phyloP scores from a whole-genome alignment of 345 rosid species.

The Zanthoxylum bungeanum region DNA sequence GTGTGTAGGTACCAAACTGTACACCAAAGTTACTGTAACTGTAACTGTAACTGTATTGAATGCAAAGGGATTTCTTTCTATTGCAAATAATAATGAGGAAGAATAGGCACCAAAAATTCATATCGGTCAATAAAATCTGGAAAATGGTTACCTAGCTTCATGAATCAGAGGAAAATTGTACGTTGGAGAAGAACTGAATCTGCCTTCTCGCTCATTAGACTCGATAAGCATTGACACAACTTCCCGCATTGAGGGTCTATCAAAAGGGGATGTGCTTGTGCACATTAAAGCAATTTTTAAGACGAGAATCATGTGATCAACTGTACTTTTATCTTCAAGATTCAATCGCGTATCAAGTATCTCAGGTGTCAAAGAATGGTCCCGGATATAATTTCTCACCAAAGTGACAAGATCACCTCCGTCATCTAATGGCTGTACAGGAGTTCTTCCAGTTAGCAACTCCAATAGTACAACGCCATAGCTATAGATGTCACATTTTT shows the following conservation, averaged over 20 bases:
- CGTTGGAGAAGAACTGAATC: conserved; percentile 32
- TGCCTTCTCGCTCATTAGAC: conserved; percentile 53
- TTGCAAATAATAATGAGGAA: conserved; percentile 13
- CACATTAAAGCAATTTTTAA: conserved; percentile 77
- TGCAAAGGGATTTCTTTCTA: conserved; percentile 4
- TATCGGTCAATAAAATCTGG: conserved; percentile 12
- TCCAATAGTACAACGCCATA: conserved; percentile 85
- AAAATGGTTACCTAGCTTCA: conserved; percentile 23
- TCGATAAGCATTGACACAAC: conserved; percentile 78
- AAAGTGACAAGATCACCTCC: conserved; percentile 90
- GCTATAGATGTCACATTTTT: conserved; percentile 95
- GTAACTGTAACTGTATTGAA: conserved; percentile 10
- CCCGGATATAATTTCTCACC: conserved; percentile 58
- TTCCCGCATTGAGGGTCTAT: conserved; percentile 90
- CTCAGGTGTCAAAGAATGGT: conserved; percentile 46
- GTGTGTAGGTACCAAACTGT: conserved; percentile 20
- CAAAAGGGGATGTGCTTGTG: conserved; percentile 61
- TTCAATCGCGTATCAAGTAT: conserved; percentile 63
- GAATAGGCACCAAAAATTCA: conserved; percentile 16
- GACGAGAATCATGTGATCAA: conserved; percentile 71
- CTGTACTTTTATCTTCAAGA: conserved; percentile 46
- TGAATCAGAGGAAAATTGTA: conserved; percentile 18
- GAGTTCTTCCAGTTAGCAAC: conserved; percentile 77
- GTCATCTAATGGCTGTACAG: conserved; percentile 81
- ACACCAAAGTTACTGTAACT: conserved; percentile 23